These are phyloP conservation scores for Ogataea philodendri DNA, from an alignment of 805 yeast genomes.

Conservation along the genomic window DNA sequence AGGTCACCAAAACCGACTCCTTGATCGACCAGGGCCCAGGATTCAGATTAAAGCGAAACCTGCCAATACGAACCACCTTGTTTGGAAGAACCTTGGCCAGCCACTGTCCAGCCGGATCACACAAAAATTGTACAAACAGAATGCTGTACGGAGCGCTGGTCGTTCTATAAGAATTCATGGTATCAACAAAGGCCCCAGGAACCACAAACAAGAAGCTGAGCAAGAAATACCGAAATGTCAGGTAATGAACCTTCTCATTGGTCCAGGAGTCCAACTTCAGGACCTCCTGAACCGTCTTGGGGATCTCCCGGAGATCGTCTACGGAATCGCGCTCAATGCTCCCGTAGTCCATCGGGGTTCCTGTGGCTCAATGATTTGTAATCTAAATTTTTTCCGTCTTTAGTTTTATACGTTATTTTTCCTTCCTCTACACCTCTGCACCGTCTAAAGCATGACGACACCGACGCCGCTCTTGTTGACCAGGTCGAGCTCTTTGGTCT, in stretches of 20 bases:
- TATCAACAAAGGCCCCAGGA: constrained; percentile 42
- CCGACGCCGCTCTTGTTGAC: constrained; percentile 79
- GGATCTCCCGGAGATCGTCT: constrained; percentile 32
- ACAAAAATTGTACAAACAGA: constrained; percentile 49
- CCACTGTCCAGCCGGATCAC: constrained; percentile 48
- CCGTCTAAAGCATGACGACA: constrained; percentile 68
- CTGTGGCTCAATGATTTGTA: constrained; percentile 7
- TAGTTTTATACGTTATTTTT: neutral
- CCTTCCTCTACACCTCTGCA: constrained; percentile 5
- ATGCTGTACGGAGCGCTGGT: constrained; percentile 48
- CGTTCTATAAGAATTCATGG: constrained; percentile 36
- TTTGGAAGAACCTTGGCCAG: constrained; percentile 42
- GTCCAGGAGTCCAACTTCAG: constrained; percentile 26
- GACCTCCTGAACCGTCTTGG: constrained; percentile 34
- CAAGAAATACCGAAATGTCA: constrained; percentile 38
- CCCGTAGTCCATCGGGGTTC: constrained; percentile 6
- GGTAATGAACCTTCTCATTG: constrained; percentile 25
- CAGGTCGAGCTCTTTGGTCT: constrained; percentile 49
- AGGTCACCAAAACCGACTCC: constrained; percentile 51
- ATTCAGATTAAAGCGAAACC: constrained; percentile 38
- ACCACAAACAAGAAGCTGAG: constrained; percentile 36
- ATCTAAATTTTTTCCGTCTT: constrained; percentile 3
- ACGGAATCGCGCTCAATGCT: constrained; percentile 4
- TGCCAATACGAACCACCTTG: constrained; percentile 20
- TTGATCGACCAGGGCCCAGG: constrained; percentile 59